Evolutionary conservation across 257 asterid genomes (phyloP).

Genomic region (Lycium ferocissimum): DNA sequence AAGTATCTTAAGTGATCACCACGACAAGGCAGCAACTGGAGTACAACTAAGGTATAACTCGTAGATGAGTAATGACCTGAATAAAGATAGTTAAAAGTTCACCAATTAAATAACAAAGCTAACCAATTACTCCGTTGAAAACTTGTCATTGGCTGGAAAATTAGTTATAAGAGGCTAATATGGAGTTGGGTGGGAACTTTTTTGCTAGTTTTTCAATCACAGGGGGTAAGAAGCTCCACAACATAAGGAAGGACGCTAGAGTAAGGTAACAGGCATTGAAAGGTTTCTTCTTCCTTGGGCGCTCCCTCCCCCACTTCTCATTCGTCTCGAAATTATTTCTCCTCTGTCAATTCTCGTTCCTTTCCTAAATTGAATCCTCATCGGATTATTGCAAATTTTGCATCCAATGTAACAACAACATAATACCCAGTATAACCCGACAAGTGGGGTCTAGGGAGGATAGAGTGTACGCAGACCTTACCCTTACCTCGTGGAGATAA

Average conservation of each 20-base stretch:
- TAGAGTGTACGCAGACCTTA: too few relatives aligned
- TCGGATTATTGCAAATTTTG: neutral
- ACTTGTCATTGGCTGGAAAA: neutral
- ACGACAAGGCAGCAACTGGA: constrained; percentile 9
- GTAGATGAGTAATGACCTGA: neutral
- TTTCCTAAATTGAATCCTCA: neutral
- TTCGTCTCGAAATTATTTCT: neutral
- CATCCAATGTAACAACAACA: neutral
- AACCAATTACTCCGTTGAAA: neutral
- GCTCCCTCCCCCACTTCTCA: neutral
- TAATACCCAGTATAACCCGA: too few relatives aligned
- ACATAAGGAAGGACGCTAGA: neutral
- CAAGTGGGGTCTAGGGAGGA: too few relatives aligned
- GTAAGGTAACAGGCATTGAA: neutral
- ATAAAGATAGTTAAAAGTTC: neutral
- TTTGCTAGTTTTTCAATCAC: neutral
- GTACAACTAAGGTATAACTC: neutral
- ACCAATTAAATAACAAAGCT: neutral
- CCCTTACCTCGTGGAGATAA: too few relatives aligned
- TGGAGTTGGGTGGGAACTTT: constrained; percentile 2
- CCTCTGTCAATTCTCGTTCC: neutral
- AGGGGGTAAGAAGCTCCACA: neutral
- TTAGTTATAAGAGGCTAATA: neutral
- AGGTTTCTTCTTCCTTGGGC: neutral
- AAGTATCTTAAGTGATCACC: neutral